Base-by-base conservation (phyloP, 441 rosid species). In the Populus hybrid region DNA sequence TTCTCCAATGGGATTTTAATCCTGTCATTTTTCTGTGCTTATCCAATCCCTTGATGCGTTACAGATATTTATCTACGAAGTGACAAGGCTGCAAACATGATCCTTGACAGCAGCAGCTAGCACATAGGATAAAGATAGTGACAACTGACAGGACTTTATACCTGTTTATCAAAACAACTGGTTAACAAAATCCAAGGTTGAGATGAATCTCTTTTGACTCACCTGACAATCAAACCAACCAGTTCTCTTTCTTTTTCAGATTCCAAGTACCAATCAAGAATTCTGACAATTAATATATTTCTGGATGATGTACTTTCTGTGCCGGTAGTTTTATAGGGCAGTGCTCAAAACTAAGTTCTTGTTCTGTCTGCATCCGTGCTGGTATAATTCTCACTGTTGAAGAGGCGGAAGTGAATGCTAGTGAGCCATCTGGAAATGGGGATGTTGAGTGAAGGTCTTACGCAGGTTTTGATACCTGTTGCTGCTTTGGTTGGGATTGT, bases 401-500 rank as follows among this genome's bases (percentile, higher is more conserved):
- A 66, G 79, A 74, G 61, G 65, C 23, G 3, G 7, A 45, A 68
- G 14, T 4, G 75, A 64, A 2, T 23, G 40, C 21, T 29, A 59
- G 74, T 45, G 28, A n/a, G 77, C 16, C 8, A 45, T 75, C 77
- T 82, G 84, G 85, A 82, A 78, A 76, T 82, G 73, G 84, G 87
- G 36, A 56, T 90, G 77, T 80, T 92, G 69, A 82, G 94, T 81
- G 97, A 87, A 78, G 87, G 91, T 45, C 82, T 82, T 71, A 77
- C 93, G 31, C 93, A 92, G 89, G 78, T 94, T 76, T 66, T 88
- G 72, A 77, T 92, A 18, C 93, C 95, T 26, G 80, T 82, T n/a
- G 86, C 92, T 76, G 94, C 98, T 3, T 86, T 91, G 21, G 36
- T 92, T 53, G 97, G 97, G 38, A 91, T 94, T 77, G 73, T 40